Evolutionary conservation across 2,329 filamentous ascomycete genomes (phyloP), one percentile per base, ranked within the genome.

Genomic region (Akanthomyces uredinophilus): DNA sequence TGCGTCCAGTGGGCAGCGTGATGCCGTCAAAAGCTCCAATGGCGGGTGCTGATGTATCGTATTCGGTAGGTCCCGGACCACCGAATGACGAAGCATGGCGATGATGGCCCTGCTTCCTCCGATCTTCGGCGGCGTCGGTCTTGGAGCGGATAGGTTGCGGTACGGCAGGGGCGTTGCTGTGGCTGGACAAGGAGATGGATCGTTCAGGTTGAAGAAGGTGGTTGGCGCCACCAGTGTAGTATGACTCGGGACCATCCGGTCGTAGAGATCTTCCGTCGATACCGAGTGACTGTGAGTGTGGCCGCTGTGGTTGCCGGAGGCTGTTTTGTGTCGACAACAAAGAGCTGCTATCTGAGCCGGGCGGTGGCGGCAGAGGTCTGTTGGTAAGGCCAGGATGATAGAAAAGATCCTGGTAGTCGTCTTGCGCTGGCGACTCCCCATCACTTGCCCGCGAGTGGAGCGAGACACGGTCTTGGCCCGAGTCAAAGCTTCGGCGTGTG

Each of bases 91-190:
- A 65, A n/a, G 79, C 72, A 32, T 83, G 73, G 52, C 82, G 82
- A 58, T 83, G 74, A 50, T 83, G 74, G 49, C 82, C 80, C 72
- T 79, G 74, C 70, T 79, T 81, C 68, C 81, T 83, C 44, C 85
- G 80, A 68, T 87, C 84, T 65, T 88, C 88, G 44, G 96, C 90
- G 44, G 93, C 93, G 77, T 99, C 95, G 10, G 95, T 99, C 75
- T 96, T 93, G 41, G 95, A 97, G 63, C 95, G 86, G 44, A 91
- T 88, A n/a, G 95, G 92, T 35, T 92, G 84, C 65, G 90, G 84
- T 35, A 94, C 83, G 63, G 87, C 84, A 39, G 93, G 92, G 8
- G 90, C 90, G 65, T 88, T 91, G 70, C 87, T 91, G 72, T 96
- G 91, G 65, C 86, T 92, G 4, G 90, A 87, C 62, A 98, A 76